Evolutionary conservation across 2,329 filamentous ascomycete genomes (phyloP).

Genomic region (Trichoderma koningii): DNA sequence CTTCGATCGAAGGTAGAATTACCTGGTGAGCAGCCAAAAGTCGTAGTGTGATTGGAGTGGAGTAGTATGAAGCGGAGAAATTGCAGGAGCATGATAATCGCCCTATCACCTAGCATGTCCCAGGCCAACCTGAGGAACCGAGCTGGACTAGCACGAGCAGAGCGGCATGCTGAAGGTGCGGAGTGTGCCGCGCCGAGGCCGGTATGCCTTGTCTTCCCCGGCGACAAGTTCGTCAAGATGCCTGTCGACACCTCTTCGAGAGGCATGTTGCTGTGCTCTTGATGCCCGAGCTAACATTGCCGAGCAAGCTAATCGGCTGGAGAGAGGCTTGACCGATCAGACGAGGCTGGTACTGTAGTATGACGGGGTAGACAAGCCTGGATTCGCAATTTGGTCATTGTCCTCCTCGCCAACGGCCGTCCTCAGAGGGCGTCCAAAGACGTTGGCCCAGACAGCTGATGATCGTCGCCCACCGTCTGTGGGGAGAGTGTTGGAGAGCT

Average conservation of each 20-base stretch:
- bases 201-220: not conserved
- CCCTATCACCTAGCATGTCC: constrained; percentile 25
- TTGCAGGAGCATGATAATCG: constrained; percentile 24
- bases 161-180: constrained; percentile 4
- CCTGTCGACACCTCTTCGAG: not conserved
- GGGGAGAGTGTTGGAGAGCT: constrained; percentile 3
- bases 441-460: not conserved
- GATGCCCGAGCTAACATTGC: not conserved
- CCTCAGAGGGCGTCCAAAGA: not conserved
- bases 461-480: constrained; percentile 11
- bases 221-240: not conserved
- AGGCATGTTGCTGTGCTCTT: not conserved
- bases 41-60: constrained; percentile 1
- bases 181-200: not conserved
- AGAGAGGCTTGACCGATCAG: constrained; percentile 3
- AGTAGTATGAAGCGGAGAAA: constrained; percentile 20
- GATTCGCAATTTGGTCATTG: not conserved
- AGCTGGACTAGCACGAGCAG: constrained; percentile 15
- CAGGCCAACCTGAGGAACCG: constrained; percentile 19
- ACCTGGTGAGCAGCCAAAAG: not conserved
- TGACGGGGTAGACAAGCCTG: not conserved
- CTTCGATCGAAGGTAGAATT: not conserved
- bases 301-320: not conserved
- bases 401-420: not conserved
- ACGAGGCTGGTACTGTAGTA: not conserved